Conservation (phyloP, 2,329 filamentous ascomycete genomes). For the Elsinoe necatrix region DNA sequence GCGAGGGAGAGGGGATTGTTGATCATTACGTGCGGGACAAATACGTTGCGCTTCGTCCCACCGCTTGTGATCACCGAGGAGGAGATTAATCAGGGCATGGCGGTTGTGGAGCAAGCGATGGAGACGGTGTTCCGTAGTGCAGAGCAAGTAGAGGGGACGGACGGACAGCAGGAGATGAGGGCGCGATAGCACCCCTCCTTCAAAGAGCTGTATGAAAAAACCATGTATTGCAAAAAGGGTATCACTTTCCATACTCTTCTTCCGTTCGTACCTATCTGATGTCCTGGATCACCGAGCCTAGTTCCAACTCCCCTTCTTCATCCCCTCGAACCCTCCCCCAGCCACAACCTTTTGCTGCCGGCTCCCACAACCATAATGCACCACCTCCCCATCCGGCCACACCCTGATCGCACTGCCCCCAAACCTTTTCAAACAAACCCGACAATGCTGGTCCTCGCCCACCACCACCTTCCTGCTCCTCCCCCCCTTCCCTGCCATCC, state of each 20-base stretch:
- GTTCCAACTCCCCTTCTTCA: conserved; percentile 17
- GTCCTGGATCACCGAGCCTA: not conserved
- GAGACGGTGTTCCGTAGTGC: conserved; percentile 42
- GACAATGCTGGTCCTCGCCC: conserved; percentile 79
- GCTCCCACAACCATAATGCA: conserved; percentile 42
- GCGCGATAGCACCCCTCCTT: conserved; percentile 7
- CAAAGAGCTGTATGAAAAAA: not conserved
- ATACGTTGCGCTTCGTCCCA: conserved; percentile 87
- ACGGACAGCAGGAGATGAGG: conserved; percentile 39
- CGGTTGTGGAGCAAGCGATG: conserved; percentile 64
- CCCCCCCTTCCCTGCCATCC: conserved; percentile 53
- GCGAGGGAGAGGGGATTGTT: conserved; percentile 80
- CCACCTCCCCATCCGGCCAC: conserved; percentile 57
- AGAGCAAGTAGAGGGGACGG: conserved; percentile 31
- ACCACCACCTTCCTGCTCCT: conserved; percentile 66
- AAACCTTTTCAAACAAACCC: conserved; percentile 86
- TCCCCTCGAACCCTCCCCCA: conserved; percentile 17
- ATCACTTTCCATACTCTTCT: not conserved
- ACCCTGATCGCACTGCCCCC: conserved; percentile 87
- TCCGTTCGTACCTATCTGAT: not conserved
- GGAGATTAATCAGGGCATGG: conserved; percentile 71
- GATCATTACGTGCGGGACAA: conserved; percentile 85
- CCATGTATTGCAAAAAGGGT: conserved; percentile 4
- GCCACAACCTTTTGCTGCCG: conserved; percentile 15
- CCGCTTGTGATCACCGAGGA: conserved; percentile 70